Conservation (phyloP, 148 eudicot species). For the Polygonum aviculare region DNA sequence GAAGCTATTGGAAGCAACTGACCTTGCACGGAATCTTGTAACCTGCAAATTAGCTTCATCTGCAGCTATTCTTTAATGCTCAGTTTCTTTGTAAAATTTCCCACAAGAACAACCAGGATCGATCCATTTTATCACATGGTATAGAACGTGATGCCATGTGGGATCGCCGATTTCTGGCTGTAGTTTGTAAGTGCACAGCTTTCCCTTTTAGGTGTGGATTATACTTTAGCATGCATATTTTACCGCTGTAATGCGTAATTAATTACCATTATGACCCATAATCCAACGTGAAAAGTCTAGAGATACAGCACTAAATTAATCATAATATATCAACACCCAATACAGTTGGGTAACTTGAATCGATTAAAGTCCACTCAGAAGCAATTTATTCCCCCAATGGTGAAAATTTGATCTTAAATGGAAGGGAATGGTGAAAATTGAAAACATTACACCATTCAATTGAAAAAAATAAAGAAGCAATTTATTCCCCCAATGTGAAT, state of each 20-base stretch:
- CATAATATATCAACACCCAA: not conserved
- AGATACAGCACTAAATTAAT: not conserved
- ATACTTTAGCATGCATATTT: not conserved
- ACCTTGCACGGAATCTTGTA: too few species aligned
- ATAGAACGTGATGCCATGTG: not conserved
- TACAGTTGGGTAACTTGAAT: not conserved
- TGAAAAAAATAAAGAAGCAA: not conserved
- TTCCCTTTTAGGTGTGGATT: too few species aligned
- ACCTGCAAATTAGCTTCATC: too few species aligned
- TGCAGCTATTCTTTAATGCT: not conserved
- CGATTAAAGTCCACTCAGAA: not conserved
- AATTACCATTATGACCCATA: not conserved
- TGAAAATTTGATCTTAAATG: not conserved
- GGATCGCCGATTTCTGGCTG: not conserved
- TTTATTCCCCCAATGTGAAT: slow-evolving; percentile 3
- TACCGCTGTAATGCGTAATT: not conserved
- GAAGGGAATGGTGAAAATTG: not conserved
- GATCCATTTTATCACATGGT: not conserved
- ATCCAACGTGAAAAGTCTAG: not conserved
- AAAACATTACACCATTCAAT: not conserved
- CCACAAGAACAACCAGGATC: not conserved
- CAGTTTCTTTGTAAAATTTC: not conserved
- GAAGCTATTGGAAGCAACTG: too few species aligned
- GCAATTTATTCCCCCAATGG: too few species aligned
- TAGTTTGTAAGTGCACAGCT: too few species aligned